Percentiles rank a stretch among this genome's conserved stretches.
Conservation (phyloP, 2,329 filamentous ascomycete genomes). For the Trichoderma guizhouense region DNA sequence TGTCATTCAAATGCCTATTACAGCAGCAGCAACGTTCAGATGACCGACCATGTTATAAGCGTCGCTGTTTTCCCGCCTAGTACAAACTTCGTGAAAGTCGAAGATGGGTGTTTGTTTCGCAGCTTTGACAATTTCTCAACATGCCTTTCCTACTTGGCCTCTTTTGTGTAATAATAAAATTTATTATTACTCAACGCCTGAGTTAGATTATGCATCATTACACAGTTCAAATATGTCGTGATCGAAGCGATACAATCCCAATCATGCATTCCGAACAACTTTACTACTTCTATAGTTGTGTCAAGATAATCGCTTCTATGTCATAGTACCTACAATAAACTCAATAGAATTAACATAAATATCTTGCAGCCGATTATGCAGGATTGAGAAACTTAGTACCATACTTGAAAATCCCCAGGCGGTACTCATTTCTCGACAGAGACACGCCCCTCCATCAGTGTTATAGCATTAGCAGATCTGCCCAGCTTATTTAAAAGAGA, state of each 20-base stretch:
- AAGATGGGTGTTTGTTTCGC: background rate
- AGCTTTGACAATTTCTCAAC: accelerated
- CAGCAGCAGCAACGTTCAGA: background rate
- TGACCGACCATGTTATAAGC: background rate
- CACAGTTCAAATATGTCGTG: no score
- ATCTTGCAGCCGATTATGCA: background rate
- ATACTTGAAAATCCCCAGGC: accelerated
- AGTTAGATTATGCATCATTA: background rate
- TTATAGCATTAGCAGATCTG: background rate
- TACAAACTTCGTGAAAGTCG: background rate
- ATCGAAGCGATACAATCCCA: no score
- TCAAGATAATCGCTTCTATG: background rate
- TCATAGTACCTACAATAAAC: background rate
- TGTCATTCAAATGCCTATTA: background rate
- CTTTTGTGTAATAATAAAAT: background rate
- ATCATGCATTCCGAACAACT: background rate
- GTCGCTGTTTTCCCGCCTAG: background rate
- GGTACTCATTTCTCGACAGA: background rate
- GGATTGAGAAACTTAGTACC: background rate
- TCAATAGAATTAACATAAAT: background rate
- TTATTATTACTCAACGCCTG: background rate
- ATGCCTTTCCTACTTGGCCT: background rate
- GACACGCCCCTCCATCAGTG: background rate
- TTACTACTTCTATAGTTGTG: background rate
- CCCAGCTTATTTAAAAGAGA: no score